Conservation (phyloP, 2,329 filamentous ascomycete species). For the Diaporthe sp. region DNA sequence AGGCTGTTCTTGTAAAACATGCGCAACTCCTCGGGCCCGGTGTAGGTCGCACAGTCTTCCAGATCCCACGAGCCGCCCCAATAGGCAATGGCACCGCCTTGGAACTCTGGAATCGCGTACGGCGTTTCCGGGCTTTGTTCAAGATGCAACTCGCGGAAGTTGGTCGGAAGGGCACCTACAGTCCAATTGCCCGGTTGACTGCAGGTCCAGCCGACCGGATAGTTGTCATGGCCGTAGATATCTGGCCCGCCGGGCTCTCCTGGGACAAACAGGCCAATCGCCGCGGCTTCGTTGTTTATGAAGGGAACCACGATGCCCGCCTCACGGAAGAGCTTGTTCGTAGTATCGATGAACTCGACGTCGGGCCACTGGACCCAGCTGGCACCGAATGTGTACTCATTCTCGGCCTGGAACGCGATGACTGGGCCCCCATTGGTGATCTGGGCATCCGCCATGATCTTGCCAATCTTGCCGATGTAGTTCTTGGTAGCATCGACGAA, state of each 20-base stretch:
- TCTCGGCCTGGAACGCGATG: slow-evolving; percentile 83
- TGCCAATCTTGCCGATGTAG: slow-evolving; percentile 67
- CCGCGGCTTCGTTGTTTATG: slow-evolving; percentile 78
- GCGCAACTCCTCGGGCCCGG: slow-evolving; percentile 79
- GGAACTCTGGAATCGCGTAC: slow-evolving; percentile 69
- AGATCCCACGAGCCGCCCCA: slow-evolving; percentile 78
- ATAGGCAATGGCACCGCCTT: slow-evolving; percentile 78
- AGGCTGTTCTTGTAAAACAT: slow-evolving; percentile 85
- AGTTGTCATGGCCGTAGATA: slow-evolving; percentile 75
- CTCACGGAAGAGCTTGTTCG: slow-evolving; percentile 74
- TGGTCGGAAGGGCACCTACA: slow-evolving; percentile 62
- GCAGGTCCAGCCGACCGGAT: slow-evolving; percentile 70
- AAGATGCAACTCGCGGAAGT: slow-evolving; percentile 64
- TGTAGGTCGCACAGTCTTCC: slow-evolving; percentile 71
- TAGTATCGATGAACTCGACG: slow-evolving; percentile 74
- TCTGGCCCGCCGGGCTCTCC: slow-evolving; percentile 67
- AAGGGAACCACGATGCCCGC: slow-evolving; percentile 79
- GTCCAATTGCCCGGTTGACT: slow-evolving; percentile 67
- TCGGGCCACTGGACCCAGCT: slow-evolving; percentile 69
- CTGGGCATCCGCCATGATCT: slow-evolving; percentile 77
- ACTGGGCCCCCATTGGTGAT: slow-evolving; percentile 87
- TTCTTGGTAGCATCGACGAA: slow-evolving; percentile 76
- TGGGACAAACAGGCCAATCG: slow-evolving; percentile 71
- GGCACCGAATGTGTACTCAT: slow-evolving; percentile 74
- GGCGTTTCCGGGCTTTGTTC: slow-evolving; percentile 73